A percentile compares a stretch with the other conserved stretches of the same genome.
Conservation (phyloP, 1,284 basidiomycete species). For the Leccinum angustisporum region DNA sequence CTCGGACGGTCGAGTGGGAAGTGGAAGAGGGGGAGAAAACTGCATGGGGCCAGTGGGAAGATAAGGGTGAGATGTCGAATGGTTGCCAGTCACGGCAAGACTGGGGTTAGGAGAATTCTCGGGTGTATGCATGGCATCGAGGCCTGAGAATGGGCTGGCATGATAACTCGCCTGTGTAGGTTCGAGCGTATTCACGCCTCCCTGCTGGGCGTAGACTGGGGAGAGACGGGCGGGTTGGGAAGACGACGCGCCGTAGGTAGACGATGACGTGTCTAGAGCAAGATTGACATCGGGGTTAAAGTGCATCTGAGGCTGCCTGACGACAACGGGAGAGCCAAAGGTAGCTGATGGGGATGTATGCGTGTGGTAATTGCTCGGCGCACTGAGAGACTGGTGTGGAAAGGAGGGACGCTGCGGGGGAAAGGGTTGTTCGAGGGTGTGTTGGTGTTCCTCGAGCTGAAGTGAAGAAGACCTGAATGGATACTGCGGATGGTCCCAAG, state of each 20-base stretch:
- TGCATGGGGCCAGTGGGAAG: conserved; percentile 31
- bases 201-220: conserved; percentile 20
- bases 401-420: conserved; percentile 20
- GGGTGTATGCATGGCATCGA: conserved; percentile 13
- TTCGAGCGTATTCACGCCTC: conserved; percentile 6
- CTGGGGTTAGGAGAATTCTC: conserved; percentile 15
- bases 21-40: conserved; percentile 31
- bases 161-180: conserved; percentile 18
- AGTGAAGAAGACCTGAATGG: conserved; percentile 26
- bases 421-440: conserved; percentile 16
- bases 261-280: conserved; percentile 17
- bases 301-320: conserved; percentile 12
- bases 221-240: conserved; percentile 13
- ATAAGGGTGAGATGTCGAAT: conserved; percentile 18
- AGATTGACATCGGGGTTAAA: conserved; percentile 5
- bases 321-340: conserved; percentile 15
- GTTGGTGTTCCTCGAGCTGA: conserved; percentile 42
- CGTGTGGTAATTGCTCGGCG: conserved; percentile 12
- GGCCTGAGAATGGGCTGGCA: conserved; percentile 4
- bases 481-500: conserved; percentile 25
- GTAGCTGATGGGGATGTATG: conserved; percentile 15
- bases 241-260: conserved; percentile 19
- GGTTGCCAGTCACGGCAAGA: not conserved
- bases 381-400: conserved; percentile 4
- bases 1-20: conserved; percentile 31